Conservation (phyloP, 2,329 filamentous ascomycete genomes). For the Byssochlamys sp. region DNA sequence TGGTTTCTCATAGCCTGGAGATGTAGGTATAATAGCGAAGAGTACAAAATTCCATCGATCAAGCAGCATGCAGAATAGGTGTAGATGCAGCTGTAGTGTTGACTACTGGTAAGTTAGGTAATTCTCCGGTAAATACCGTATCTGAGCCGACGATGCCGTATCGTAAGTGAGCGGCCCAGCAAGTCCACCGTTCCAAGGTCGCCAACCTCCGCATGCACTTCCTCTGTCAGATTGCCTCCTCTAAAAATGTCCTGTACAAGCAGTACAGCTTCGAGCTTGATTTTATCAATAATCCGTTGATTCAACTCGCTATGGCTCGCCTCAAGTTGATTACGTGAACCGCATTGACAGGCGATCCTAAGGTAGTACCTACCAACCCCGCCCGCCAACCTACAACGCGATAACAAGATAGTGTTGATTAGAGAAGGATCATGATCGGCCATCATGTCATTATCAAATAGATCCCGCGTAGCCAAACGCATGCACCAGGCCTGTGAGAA, state of each 20-base stretch:
- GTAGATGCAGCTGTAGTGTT: neutral
- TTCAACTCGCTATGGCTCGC: neutral
- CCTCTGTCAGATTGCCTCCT: neutral
- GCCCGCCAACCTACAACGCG: neutral
- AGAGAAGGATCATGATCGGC: neutral
- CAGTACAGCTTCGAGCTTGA: neutral
- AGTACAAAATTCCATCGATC: neutral
- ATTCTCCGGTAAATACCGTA: neutral
- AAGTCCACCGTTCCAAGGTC: neutral
- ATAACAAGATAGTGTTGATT: neutral
- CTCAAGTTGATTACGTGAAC: neutral
- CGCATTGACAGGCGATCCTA: neutral
- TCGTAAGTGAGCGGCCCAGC: neutral
- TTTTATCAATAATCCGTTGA: neutral
- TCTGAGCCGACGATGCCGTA: neutral
- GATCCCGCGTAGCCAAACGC: conserved; percentile 2
- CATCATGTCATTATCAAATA: conserved; percentile 5
- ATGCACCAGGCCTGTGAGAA: conserved; percentile 8
- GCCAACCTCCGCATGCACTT: neutral
- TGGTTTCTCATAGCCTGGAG: neutral
- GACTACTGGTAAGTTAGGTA: neutral
- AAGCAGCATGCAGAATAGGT: neutral
- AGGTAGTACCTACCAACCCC: neutral
- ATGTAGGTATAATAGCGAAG: neutral
- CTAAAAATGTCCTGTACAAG: neutral